A percentile compares a stretch with the other conserved stretches of the same genome.
These are phyloP conservation scores for Fusarium mundagurra DNA, from an alignment of 2,329 filamentous ascomycete genomes.

Conservation along the genomic window DNA sequence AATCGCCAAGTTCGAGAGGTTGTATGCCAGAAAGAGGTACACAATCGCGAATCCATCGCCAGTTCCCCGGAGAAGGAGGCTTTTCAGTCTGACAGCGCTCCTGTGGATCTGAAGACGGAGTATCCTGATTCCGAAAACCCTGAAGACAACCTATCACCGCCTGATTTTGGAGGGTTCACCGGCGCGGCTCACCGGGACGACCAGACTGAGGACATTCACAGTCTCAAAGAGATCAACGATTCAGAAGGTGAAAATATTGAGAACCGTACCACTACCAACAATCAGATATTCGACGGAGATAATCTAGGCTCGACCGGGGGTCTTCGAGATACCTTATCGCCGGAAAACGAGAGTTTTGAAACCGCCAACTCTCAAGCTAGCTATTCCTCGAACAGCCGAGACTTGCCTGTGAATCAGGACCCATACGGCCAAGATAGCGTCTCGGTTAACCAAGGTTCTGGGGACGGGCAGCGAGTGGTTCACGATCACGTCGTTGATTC, in stretches of 20 bases:
- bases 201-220: background rate
- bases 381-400: background rate
- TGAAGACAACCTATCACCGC: background rate
- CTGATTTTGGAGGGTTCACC: background rate
- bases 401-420: background rate
- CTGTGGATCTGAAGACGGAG: background rate
- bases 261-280: background rate
- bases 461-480: background rate
- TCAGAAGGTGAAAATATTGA: background rate
- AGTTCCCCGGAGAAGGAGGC: background rate
- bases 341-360: slow-evolving; percentile 1
- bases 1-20: background rate
- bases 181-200: background rate
- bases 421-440: background rate
- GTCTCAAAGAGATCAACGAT: background rate
- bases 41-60: background rate
- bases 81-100: background rate
- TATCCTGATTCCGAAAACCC: background rate
- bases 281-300: background rate
- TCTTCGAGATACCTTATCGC: background rate
- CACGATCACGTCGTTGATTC: background rate
- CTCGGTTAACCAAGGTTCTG: background rate
- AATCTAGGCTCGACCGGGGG: background rate
- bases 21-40: background rate
- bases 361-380: background rate